These are phyloP conservation scores for Backusella circina DNA, from an alignment of 192 early-diverging fungal genomes.

Conservation along the genomic window DNA sequence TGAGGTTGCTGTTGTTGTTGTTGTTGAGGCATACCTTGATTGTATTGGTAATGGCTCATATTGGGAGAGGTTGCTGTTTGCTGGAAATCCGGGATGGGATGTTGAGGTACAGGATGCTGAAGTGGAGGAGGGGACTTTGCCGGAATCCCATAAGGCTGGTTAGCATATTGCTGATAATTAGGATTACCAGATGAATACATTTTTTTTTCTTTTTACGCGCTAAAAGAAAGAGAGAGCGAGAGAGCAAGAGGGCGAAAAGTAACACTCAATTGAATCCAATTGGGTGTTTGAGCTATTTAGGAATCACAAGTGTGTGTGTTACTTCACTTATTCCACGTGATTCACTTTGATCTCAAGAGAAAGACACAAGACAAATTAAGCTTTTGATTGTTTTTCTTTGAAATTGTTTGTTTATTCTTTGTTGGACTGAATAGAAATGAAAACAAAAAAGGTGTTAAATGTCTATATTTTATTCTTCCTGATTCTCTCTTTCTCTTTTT, in stretches of 20 bases:
- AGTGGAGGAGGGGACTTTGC: constrained; percentile 50
- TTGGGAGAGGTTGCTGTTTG: constrained; percentile 43
- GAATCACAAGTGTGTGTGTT: not conserved
- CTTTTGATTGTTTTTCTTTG: not conserved
- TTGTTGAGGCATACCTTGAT: constrained; percentile 1
- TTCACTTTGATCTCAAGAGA: not conserved
- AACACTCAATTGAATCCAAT: not conserved
- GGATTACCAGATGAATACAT: constrained; percentile 17
- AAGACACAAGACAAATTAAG: not conserved
- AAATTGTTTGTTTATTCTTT: not conserved
- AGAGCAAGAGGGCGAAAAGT: no score
- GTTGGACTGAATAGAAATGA: not conserved
- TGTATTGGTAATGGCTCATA: constrained; percentile 26
- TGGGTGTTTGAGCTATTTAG: not conserved
- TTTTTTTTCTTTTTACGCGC: not conserved
- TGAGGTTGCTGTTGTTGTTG: constrained; percentile 14
- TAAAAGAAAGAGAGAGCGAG: not conserved
- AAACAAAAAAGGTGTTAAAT: not conserved
- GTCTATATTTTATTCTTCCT: not conserved
- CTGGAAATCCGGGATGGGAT: constrained; percentile 49
- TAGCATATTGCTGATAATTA: not conserved
- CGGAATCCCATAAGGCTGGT: not conserved
- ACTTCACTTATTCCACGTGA: not conserved
- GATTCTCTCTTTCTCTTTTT: not conserved
- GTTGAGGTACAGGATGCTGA: constrained; percentile 55